Conservation (phyloP, 75 land plant species). For the Isoetes taiwanensis region DNA sequence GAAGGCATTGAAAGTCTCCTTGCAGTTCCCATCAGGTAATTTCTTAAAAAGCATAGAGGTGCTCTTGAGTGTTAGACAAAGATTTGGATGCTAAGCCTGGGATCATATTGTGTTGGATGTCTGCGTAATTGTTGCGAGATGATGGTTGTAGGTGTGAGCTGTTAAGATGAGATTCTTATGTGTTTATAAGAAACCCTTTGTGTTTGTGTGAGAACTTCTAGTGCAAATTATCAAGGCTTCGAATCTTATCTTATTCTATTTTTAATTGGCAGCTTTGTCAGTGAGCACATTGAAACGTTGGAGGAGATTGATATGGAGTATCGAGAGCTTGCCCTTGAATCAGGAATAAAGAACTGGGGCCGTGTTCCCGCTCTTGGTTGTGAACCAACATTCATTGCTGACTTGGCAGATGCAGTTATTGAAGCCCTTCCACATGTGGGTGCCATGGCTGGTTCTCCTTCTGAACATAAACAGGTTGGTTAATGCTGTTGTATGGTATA, state of each 20-base stretch:
- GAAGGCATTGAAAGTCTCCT: neutral
- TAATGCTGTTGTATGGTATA: no score
- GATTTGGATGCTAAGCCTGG: no score
- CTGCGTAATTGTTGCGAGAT: no score
- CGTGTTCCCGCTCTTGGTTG: slow-evolving; percentile 6
- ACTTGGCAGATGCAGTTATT: slow-evolving; percentile 1
- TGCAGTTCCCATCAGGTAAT: neutral
- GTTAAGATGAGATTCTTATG: no score
- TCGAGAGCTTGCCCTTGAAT: neutral
- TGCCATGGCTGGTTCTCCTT: no score
- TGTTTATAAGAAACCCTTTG: no score
- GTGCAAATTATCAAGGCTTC: neutral
- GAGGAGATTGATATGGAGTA: slow-evolving; percentile 8
- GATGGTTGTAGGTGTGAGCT: no score
- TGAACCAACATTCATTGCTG: slow-evolving; percentile 6
- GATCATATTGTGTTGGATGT: slow-evolving; percentile 11
- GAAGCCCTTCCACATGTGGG: neutral
- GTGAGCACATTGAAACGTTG: slow-evolving; percentile 7
- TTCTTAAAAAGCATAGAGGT: no score
- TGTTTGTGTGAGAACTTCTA: neutral
- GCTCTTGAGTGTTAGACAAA: no score
- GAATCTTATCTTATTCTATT: neutral
- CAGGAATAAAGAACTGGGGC: neutral
- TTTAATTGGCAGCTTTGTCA: slow-evolving; percentile 7
- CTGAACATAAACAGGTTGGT: no score